Percentiles rank a stretch among this genome's conserved stretches.
phyloP scores from a whole-genome alignment of 805 yeast genomes.

The Saccharomycopsis oosterbeekiorum region DNA sequence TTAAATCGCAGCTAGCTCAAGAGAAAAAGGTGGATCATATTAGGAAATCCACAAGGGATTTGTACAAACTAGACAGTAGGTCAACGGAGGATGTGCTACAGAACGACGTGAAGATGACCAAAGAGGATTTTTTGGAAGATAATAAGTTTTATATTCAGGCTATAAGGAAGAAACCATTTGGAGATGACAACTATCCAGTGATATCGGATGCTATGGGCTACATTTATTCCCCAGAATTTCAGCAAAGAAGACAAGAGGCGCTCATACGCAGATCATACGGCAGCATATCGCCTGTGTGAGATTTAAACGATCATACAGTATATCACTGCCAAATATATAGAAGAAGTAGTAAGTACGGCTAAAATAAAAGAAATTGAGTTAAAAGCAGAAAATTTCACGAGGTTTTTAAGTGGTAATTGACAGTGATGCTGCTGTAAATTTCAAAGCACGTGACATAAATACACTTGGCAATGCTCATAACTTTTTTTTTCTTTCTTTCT shows the following conservation, averaged over 20 bases:
- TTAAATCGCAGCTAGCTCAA: constrained; percentile 10
- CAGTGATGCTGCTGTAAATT: no score
- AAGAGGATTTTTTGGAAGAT: constrained; percentile 28
- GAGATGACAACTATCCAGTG: constrained; percentile 35
- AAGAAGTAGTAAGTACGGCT: neutral
- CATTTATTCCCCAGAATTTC: constrained; percentile 22
- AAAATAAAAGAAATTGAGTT: no score
- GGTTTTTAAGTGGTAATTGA: no score
- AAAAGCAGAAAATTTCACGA: no score
- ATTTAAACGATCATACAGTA: neutral
- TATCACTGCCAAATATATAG: no score
- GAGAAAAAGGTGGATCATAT: constrained; percentile 14
- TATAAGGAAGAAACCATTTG: constrained; percentile 28
- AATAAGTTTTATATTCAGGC: constrained; percentile 28
- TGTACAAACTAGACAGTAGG: constrained; percentile 4
- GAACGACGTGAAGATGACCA: constrained; percentile 7
- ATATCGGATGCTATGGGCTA: constrained; percentile 25
- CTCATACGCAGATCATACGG: constrained; percentile 15
- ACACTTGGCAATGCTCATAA: neutral
- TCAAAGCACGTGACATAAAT: neutral
- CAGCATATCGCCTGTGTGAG: neutral
- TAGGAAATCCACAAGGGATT: constrained; percentile 9
- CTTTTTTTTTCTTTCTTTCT: neutral
- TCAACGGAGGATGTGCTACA: constrained; percentile 3
- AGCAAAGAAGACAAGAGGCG: constrained; percentile 23